Evolutionary conservation across 805 yeast genomes (phyloP).

Genomic region (Metschnikowia cerradonensis): DNA sequence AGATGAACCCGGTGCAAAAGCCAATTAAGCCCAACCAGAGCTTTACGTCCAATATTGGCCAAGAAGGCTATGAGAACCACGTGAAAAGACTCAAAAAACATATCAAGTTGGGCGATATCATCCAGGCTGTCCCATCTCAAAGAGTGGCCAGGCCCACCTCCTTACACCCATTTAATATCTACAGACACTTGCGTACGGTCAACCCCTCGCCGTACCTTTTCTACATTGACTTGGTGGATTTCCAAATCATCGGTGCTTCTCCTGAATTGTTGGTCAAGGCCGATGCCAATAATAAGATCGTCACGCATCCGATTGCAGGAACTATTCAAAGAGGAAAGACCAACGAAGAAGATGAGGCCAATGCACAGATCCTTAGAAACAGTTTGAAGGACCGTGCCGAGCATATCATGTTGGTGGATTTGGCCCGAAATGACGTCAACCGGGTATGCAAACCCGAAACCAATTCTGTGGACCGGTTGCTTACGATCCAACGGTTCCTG

Average conservation of each 20-base stretch:
- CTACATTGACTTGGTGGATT: conserved; percentile 85
- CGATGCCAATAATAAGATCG: conserved; percentile 64
- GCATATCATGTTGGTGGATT: conserved; percentile 97
- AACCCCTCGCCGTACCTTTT: conserved; percentile 97
- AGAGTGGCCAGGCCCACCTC: conserved; percentile 93
- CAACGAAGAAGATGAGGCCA: conserved; percentile 81
- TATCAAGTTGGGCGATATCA: conserved; percentile 86
- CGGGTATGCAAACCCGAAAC: conserved; percentile 86
- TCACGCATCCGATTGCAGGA: conserved; percentile 98
- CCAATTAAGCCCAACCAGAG: conserved; percentile 63
- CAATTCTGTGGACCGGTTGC: conserved; percentile 80
- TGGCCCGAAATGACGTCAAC: conserved; percentile 94
- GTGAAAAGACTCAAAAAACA: conserved; percentile 74
- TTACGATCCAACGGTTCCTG: conserved; percentile 88
- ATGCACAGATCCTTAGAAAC: conserved; percentile 68
- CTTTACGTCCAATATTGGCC: conserved; percentile 87
- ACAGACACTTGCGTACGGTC: conserved; percentile 89
- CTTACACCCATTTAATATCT: conserved; percentile 93
- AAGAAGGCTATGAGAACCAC: conserved; percentile 85
- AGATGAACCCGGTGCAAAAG: conserved; percentile 67
- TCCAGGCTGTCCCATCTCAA: conserved; percentile 98
- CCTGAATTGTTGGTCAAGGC: conserved; percentile 90
- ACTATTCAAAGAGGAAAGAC: conserved; percentile 90
- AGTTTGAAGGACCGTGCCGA: conserved; percentile 94
- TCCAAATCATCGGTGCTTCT: conserved; percentile 95